Base-by-base conservation (phyloP, 225 moss, liverwort and hornwort species). In the Polytrichum commune region DNA sequence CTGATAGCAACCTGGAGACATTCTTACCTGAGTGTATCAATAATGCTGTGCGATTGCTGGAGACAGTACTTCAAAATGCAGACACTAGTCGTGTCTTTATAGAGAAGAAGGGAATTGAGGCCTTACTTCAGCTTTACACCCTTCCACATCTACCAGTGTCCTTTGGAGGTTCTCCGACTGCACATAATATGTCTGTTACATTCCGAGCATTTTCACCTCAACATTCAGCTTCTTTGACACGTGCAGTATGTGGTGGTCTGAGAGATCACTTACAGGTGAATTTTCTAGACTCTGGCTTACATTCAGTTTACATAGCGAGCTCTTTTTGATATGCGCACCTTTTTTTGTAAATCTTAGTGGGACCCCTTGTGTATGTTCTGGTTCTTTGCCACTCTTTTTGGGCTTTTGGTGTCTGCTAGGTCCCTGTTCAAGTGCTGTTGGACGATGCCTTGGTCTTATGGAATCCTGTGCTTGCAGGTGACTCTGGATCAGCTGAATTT, bases 21-120 rank as follows among this genome's bases (percentile, higher is more conserved):
- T 98, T 98, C 78, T 81, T 98, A 66, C 95, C 97, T 23, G 97
- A 98, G 72, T 98, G 95, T 72, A 98, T 98, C 53, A 98, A 93
- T 60, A 95, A 98, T 77, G 77, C 90, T 66, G 97, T 98, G 53
- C 89, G 97, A 54, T 77, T 98, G 55, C 76, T 98, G 78, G 97
- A 98, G 71, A 94, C 97, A 54, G 83, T 98, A 25, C 77, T 98
- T 46, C 92, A 98, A 73, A 98, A 98, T 85, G 92, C 83, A 29
- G 94, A 98, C 53, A 92, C 92, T 55, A 98, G 97, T 86, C 86
- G 91, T 73, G 81, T 94, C 38, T 98, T 98, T 58, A 98, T 98
- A 60, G 97, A 98, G 71, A 98, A 93, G 75, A 98, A 95, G 66
- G 97, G 97, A 66, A 90, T 98, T 25, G 97, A 95, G 79, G 88